Conservation (phyloP, 2,329 filamentous ascomycete genomes). For the Neofusicoccum parvum region DNA sequence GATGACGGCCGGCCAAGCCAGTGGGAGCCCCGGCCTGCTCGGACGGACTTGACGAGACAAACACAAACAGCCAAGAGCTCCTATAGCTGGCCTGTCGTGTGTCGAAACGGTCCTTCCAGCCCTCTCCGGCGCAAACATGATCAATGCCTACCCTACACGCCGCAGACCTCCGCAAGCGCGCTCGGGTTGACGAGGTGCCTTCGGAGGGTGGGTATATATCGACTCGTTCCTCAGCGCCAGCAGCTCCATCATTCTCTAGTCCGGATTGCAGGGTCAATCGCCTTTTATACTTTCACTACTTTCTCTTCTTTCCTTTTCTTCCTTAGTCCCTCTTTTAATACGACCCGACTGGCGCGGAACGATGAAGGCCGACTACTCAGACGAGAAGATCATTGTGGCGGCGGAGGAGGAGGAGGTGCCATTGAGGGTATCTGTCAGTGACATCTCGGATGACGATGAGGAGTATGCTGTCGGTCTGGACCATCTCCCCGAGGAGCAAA, state of each 20-base stretch:
- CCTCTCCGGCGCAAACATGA: neutral
- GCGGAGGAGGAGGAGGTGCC: neutral
- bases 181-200: too few species aligned
- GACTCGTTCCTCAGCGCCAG: neutral
- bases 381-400: neutral
- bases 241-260: neutral
- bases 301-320: neutral
- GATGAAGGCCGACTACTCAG: neutral
- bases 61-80: neutral
- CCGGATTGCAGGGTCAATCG: neutral
- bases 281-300: neutral
- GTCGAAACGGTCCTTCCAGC: neutral
- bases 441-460: neutral
- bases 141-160: too few species aligned
- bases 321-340: neutral
- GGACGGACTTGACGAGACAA: neutral
- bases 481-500: neutral
- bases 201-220: neutral
- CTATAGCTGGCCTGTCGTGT: neutral
- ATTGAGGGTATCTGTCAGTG: neutral
- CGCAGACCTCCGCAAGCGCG: too few species aligned
- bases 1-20: neutral
- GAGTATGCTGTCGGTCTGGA: neutral
- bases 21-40: neutral
- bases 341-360: neutral